Base-by-base conservation (phyloP, 345 rosid genomes). In the Trapa incisa region DNA sequence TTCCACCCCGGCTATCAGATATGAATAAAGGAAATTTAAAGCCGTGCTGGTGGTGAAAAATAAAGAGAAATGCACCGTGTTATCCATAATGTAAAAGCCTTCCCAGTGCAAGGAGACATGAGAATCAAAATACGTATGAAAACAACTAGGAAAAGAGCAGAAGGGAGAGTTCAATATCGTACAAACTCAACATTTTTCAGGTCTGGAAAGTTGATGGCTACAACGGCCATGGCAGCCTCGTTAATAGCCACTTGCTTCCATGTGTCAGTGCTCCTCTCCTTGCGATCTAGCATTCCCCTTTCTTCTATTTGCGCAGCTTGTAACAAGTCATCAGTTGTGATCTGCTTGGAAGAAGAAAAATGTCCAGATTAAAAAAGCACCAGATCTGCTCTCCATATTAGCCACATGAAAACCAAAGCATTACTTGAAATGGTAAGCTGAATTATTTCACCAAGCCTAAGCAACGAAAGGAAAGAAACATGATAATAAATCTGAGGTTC, bases 251-350 rank as follows among this genome's bases (percentile, higher is more conserved):
- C 87, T 79, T 87, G 96, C 77, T 81, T 84, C 98, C 98, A 86
- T 60, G 81, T 83, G 75, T 83, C 88, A 42, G 77, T 75, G 75
- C 96, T 86, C 73, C 98, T 79, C 41, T 92, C 91, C 80, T 83
- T 87, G 73, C 84, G 86, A 74, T 89, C 96, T 72, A 92, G 81
- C 87, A 86, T 82, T 76, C 98, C 98, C 77, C 96, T 85, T 75
- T 89, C 96, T 86, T 92, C 96, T 73, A 89, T 89, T 85, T 89
- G 91, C 68, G 98, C 96, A 41, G 98, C 96, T 89, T 89, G 96
- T 68, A 92, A 76, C 72, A 89, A 79, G 77, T 92, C 98, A 80
- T 92, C 98, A 48, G 96, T 92, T 69, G 96, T 92, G 68, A 92
- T 84, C 98, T 92, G 83, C 83, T 76, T n/a, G 33, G 47, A n/a